Conservation (phyloP, 768 basidiomycete genomes). For the Chlorophyllum brunneum region DNA sequence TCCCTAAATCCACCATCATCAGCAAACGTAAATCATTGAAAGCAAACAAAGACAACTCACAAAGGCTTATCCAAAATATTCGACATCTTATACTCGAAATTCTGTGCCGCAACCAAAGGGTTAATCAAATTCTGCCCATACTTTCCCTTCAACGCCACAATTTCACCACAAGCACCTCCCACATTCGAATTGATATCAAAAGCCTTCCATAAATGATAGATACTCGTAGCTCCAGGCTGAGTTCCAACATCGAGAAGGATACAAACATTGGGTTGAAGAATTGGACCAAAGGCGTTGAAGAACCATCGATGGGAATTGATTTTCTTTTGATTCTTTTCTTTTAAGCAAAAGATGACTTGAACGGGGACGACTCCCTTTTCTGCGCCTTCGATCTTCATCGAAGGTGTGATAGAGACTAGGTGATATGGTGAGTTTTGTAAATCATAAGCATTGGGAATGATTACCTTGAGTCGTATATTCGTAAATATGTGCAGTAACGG, state of each 20-base stretch:
- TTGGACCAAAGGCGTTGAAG: constrained; percentile 84
- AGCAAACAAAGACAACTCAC: constrained; percentile 24
- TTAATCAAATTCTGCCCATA: constrained; percentile 77
- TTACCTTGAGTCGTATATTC: constrained; percentile 91
- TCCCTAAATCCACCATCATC: constrained; percentile 39
- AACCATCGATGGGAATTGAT: constrained; percentile 96
- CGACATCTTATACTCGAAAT: constrained; percentile 93
- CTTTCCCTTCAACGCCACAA: constrained; percentile 87
- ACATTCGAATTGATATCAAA: constrained; percentile 92
- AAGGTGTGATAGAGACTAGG: constrained; percentile 75
- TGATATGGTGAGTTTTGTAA: background rate
- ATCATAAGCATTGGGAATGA: constrained; percentile 20
- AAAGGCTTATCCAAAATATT: constrained; percentile 92
- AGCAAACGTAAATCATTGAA: background rate
- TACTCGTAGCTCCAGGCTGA: constrained; percentile 81
- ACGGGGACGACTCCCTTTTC: constrained; percentile 84
- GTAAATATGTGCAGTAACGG: constrained; percentile 87
- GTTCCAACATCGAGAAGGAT: constrained; percentile 83
- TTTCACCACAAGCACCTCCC: constrained; percentile 94
- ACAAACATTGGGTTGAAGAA: constrained; percentile 89
- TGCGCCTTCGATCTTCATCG: constrained; percentile 76
- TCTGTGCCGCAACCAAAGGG: constrained; percentile 72
- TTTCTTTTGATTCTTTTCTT: constrained; percentile 93
- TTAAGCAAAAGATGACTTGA: constrained; percentile 89
- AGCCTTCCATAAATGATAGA: constrained; percentile 94